Conservation (phyloP, 768 basidiomycete genomes). For the Lepiota venenata region DNA sequence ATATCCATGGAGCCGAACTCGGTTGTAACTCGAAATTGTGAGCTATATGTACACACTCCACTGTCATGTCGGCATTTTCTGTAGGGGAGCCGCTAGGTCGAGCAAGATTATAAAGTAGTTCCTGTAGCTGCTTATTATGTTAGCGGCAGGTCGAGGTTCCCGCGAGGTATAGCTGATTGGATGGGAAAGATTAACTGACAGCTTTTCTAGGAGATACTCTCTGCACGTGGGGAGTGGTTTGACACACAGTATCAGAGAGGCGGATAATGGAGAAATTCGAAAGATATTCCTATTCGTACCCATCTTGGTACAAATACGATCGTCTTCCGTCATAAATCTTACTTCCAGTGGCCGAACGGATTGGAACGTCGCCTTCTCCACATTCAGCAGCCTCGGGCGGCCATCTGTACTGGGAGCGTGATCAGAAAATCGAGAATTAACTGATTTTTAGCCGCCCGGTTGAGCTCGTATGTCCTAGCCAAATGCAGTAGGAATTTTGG, state of each 20-base stretch:
- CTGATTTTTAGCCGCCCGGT: too few species aligned
- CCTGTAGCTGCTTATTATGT: neutral
- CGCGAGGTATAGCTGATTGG: neutral
- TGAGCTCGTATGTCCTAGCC: neutral
- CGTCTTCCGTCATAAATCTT: too few species aligned
- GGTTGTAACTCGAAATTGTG: neutral
- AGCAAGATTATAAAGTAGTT: neutral
- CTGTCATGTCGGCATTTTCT: neutral
- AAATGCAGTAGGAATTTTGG: too few species aligned
- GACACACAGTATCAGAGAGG: too few species aligned
- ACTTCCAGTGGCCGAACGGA: neutral
- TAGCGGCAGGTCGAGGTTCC: neutral
- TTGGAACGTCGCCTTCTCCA: neutral
- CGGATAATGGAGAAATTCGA: too few species aligned
- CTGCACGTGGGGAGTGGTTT: neutral
- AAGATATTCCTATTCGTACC: neutral
- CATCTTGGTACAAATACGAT: neutral
- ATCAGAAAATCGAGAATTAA: too few species aligned
- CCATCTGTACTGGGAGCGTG: too few species aligned
- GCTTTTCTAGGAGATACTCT: neutral
- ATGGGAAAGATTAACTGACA: neutral
- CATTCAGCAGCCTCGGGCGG: neutral
- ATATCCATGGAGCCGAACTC: too few species aligned
- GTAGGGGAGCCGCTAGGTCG: neutral
- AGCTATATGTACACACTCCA: neutral